These are phyloP conservation scores for Rhodosporidiobolus sp. DNA, from an alignment of 768 basidiomycete species.

Conservation along the genomic window DNA sequence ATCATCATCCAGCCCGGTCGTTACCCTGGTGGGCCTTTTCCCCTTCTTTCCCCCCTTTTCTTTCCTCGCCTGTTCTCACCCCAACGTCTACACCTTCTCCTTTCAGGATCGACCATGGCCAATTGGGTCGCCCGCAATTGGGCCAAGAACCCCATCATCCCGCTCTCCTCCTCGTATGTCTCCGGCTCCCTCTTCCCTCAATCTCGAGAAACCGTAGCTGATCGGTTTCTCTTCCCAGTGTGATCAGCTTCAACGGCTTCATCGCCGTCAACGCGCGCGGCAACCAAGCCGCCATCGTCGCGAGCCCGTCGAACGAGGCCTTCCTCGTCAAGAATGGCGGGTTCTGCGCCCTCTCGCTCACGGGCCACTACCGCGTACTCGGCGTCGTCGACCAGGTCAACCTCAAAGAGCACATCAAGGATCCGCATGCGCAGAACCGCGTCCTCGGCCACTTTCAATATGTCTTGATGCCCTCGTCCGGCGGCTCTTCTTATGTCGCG, in stretches of 20 bases:
- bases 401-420: slow-evolving; percentile 57
- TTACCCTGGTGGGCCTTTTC: slow-evolving; percentile 60
- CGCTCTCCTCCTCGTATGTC: background rate
- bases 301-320: slow-evolving; percentile 58
- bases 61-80: no score
- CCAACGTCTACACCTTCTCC: background rate
- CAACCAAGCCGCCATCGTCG: slow-evolving; percentile 57
- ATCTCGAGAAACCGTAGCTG: no score
- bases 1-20: slow-evolving; percentile 69
- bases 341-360: slow-evolving; percentile 17
- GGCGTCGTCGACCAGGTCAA: slow-evolving; percentile 83
- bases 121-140: slow-evolving; percentile 26
- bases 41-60: background rate
- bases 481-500: slow-evolving; percentile 8
- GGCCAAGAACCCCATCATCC: background rate
- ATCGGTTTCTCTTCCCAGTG: no score
- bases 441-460: slow-evolving; percentile 24
- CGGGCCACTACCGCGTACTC: slow-evolving; percentile 54
- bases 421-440: slow-evolving; percentile 8
- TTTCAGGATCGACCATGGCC: slow-evolving; percentile 55
- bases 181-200: no score
- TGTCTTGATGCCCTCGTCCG: background rate
- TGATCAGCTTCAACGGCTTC: slow-evolving; percentile 53
- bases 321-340: slow-evolving; percentile 59
- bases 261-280: slow-evolving; percentile 84